Evolutionary conservation across 169 alveolate species (phyloP).

Genomic region (Theileria parva): DNA sequence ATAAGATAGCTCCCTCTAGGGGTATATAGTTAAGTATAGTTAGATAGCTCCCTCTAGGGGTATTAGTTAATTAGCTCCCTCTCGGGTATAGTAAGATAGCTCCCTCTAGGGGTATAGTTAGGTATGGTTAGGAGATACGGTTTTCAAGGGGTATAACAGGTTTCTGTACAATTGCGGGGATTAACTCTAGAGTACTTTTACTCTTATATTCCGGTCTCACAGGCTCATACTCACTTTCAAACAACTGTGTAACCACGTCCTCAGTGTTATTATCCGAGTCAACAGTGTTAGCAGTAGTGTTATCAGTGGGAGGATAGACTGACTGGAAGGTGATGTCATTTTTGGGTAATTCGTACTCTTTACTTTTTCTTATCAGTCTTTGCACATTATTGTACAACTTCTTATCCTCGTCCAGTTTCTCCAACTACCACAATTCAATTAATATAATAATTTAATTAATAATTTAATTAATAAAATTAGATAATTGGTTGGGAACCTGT

Average conservation of each 20-base stretch:
- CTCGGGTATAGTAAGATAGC: no score
- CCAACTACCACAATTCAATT: background rate
- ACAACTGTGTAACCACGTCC: no score
- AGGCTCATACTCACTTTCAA: conserved; percentile 22
- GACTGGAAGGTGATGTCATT: conserved; percentile 40
- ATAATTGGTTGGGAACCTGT: background rate
- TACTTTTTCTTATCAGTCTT: conserved; percentile 37
- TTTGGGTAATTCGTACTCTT: conserved; percentile 38
- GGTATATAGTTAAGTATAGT: no score
- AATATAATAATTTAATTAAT: no score
- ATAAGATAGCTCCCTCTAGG: no score
- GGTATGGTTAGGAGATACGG: conserved; percentile 28
- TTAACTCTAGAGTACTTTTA: conserved; percentile 27
- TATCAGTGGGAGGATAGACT: conserved; percentile 43
- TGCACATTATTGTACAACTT: conserved; percentile 12
- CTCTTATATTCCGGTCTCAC: conserved; percentile 7
- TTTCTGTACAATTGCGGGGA: conserved; percentile 51
- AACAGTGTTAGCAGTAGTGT: conserved; percentile 12
- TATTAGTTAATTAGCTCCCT: no score
- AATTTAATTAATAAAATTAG: no score
- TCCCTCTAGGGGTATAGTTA: no score
- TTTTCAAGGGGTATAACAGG: conserved; percentile 41
- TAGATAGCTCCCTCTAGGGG: no score
- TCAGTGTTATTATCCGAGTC: background rate
- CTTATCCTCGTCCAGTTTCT: conserved; percentile 28